Percentiles rank a stretch among this genome's conserved stretches.
Conservation (phyloP, 495 filamentous ascomycete species). For the Lichenothelia convexa region DNA sequence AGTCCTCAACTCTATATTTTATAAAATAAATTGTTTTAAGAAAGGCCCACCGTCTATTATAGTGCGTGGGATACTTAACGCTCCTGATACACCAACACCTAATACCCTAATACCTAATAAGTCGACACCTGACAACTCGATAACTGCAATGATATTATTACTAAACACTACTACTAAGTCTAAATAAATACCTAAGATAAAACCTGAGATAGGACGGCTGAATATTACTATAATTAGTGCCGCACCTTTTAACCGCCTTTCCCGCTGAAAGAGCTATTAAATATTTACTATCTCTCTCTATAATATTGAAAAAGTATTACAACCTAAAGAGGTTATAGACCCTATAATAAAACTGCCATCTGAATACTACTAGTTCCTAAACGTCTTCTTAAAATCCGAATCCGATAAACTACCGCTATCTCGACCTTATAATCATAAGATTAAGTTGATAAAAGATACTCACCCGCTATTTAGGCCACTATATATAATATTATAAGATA, state of each 20-base stretch:
- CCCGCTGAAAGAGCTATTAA: not conserved
- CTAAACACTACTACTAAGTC: not conserved
- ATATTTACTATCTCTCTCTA: not conserved
- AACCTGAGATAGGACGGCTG: not conserved
- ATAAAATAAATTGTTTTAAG: not conserved
- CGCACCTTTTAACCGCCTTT: not conserved
- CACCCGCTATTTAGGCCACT: slow-evolving; percentile 5
- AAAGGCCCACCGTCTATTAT: not conserved
- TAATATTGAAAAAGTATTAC: slow-evolving; percentile 3
- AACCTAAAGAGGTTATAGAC: not conserved
- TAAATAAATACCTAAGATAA: not conserved
- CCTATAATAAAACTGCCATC: not conserved
- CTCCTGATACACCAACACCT: not conserved
- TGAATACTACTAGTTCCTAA: slow-evolving; percentile 1
- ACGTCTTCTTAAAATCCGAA: not conserved
- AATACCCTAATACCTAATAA: not conserved
- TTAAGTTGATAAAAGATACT: slow-evolving; percentile 1
- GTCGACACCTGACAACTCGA: not conserved
- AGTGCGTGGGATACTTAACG: not conserved
- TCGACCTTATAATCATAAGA: slow-evolving; percentile 5
- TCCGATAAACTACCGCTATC: slow-evolving; percentile 1
- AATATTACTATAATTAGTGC: not conserved
- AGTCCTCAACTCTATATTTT: not conserved
- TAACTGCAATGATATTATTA: not conserved
- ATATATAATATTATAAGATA: slow-evolving; percentile 6